Evolutionary conservation across 2,329 filamentous ascomycete genomes (phyloP), one percentile per base, ranked within the genome.

Genomic region (Fusarium tuaranense): DNA sequence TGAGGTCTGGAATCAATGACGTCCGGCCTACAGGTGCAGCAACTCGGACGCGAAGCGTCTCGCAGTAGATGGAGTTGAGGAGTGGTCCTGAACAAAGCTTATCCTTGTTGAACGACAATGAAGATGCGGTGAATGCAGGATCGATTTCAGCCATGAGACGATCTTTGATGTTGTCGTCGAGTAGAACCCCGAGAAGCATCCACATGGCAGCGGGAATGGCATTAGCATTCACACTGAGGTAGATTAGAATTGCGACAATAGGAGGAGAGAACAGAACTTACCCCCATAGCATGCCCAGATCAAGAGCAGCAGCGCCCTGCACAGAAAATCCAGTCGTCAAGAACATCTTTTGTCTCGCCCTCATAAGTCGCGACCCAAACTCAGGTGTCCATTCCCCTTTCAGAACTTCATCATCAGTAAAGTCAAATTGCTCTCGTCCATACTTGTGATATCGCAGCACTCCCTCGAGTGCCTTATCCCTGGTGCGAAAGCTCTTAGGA

Each of bases 61-160:
- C 83, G 9, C 78, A 78, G 36, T 81, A 84, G 2, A 84, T 78
- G 0, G 83, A 81, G 48, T 81, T 82, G 6, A 84, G 69, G 0
- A 84, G 66, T 1, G 80, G 78, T 0, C 71, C 72, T 0, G 75
- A 65, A 0, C 74, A 72, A 0, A 83, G 75, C 1, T 41, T 70
- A 1, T 78, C 69, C 1, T 73, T 73, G 34, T 73, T 72, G 13
- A 76, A 75, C 0, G 63, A 75, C 2, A 76, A 25, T 5, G 73
- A 67, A 1, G 32, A 53, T 0, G 63, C 14, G 1, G 30, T 1
- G 7, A 76, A 76, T 0, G 63, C 64, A 10, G 68, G 68, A 0
- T 66, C 58, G 38, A 79, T 79, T 20, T 78, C 76, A 1, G 55
- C 30, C 13, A 73, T 68, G 16, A 78, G 63, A 2, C 68, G 69